Evolutionary conservation across 192 early-diverging fungal genomes (phyloP).

Genomic region (Podila verticillata): DNA sequence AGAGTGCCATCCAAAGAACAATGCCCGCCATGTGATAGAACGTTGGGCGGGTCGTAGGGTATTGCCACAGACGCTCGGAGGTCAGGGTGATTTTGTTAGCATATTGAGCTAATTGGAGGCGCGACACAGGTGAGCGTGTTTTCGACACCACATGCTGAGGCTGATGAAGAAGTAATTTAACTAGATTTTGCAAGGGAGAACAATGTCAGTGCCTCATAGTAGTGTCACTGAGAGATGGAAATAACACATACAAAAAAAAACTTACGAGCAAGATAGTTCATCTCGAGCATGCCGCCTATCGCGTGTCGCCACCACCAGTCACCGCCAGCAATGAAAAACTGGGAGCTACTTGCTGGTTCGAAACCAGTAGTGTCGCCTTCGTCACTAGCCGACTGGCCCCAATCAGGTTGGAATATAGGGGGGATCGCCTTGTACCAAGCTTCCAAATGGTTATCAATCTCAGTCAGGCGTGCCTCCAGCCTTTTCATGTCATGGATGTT

Average conservation of each 20-base stretch:
- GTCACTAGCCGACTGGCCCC: conserved; percentile 24
- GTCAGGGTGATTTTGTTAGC: conserved; percentile 47
- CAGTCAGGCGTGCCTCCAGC: conserved; percentile 23
- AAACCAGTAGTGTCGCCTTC: conserved; percentile 18
- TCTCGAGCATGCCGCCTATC: conserved; percentile 28
- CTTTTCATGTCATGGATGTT: conserved; percentile 28
- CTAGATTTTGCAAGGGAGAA: conserved; percentile 1
- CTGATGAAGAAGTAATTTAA: conserved; percentile 40
- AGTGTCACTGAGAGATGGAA: no score
- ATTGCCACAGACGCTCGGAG: conserved; percentile 43
- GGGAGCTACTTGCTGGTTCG: conserved; percentile 18
- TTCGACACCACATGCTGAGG: conserved; percentile 45
- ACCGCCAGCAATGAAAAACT: conserved; percentile 45
- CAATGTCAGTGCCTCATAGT: neutral
- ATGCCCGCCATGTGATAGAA: conserved; percentile 39
- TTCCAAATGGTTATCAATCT: conserved; percentile 43
- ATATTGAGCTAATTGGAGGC: conserved; percentile 24
- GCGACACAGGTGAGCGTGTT: conserved; percentile 18
- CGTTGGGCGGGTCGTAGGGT: conserved; percentile 28
- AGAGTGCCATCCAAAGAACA: conserved; percentile 39
- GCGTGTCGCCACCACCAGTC: conserved; percentile 53
- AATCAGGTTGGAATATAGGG: conserved; percentile 16
- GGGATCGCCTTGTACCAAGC: conserved; percentile 34
- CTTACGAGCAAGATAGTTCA: conserved; percentile 45
- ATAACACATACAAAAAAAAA: neutral